Conservation (phyloP, 352 stramenopile species). For the Globisporangium nagaii region DNA sequence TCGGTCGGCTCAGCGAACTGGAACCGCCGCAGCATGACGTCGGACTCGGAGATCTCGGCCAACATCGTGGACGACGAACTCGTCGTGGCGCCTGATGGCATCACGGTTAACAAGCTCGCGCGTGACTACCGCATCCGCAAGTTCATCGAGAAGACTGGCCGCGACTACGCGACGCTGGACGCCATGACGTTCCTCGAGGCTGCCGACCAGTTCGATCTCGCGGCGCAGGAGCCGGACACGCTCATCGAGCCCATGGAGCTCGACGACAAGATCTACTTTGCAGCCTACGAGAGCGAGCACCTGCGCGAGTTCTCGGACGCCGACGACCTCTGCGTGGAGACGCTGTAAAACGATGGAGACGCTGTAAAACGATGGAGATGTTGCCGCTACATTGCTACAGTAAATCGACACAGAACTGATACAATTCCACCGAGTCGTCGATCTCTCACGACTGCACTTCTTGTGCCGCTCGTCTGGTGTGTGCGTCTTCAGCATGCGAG, state of each 20-base stretch:
- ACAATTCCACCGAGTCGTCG: no score
- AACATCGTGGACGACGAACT: conserved; percentile 38
- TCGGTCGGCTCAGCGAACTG: conserved; percentile 44
- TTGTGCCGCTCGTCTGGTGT: no score
- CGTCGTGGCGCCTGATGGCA: conserved; percentile 18
- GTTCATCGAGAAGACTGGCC: conserved; percentile 48
- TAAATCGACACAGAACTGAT: no score
- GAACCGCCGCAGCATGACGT: conserved; percentile 61
- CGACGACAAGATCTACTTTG: conserved; percentile 17
- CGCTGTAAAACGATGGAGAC: no score
- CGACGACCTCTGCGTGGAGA: conserved; percentile 10
- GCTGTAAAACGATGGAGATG: no score
- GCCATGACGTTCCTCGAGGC: conserved; percentile 38
- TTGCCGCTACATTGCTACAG: no score
- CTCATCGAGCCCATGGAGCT: conserved; percentile 27
- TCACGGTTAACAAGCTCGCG: conserved; percentile 30
- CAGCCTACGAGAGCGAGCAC: conserved; percentile 11
- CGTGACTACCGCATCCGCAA: conserved; percentile 52
- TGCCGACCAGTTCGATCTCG: conserved; percentile 24
- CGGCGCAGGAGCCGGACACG: conserved; percentile 10
- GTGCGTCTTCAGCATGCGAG: no score
- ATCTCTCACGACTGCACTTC: no score
- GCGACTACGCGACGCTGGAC: conserved; percentile 29
- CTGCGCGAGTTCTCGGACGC: conserved; percentile 12
- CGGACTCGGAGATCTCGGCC: conserved; percentile 46